These are phyloP conservation scores for Colletotrichum higginsianum DNA, from an alignment of 2,329 filamentous ascomycete genomes.

Conservation along the genomic window DNA sequence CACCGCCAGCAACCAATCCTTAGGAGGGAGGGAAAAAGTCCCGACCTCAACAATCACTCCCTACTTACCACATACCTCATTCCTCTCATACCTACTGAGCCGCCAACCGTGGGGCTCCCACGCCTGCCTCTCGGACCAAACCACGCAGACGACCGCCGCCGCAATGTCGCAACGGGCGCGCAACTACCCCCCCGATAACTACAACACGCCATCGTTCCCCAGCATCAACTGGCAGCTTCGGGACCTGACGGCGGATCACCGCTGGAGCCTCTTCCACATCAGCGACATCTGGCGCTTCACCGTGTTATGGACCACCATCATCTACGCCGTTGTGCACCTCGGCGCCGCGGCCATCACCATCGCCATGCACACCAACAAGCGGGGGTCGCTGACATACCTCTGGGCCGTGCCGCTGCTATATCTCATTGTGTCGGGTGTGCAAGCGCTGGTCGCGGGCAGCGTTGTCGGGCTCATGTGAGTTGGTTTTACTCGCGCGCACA, in stretches of 20 bases:
- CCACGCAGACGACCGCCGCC: not conserved
- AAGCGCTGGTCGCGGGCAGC: constrained; percentile 85
- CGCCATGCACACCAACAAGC: constrained; percentile 76
- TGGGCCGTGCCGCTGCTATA: constrained; percentile 83
- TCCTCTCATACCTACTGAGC: constrained; percentile 12
- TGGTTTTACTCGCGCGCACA: not conserved
- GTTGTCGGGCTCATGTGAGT: constrained; percentile 85
- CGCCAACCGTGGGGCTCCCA: constrained; percentile 23
- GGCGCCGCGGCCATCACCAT: constrained; percentile 80
- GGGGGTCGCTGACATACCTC: constrained; percentile 71
- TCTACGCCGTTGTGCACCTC: constrained; percentile 82
- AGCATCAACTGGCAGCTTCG: constrained; percentile 83
- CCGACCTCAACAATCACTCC: not conserved
- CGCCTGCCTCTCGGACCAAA: not conserved
- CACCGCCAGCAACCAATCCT: constrained; percentile 22
- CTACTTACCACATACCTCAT: not conserved
- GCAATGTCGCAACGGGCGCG: constrained; percentile 30
- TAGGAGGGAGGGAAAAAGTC: constrained; percentile 12
- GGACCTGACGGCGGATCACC: constrained; percentile 57
- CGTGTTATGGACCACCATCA: constrained; percentile 86
- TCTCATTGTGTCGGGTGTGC: constrained; percentile 77
- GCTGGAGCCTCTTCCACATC: constrained; percentile 78
- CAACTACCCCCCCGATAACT: constrained; percentile 62
- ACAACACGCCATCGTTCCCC: constrained; percentile 81
- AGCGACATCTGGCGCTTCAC: constrained; percentile 90